Conservation (phyloP, 495 filamentous ascomycete species). For the Talaromyces stipitatus region DNA sequence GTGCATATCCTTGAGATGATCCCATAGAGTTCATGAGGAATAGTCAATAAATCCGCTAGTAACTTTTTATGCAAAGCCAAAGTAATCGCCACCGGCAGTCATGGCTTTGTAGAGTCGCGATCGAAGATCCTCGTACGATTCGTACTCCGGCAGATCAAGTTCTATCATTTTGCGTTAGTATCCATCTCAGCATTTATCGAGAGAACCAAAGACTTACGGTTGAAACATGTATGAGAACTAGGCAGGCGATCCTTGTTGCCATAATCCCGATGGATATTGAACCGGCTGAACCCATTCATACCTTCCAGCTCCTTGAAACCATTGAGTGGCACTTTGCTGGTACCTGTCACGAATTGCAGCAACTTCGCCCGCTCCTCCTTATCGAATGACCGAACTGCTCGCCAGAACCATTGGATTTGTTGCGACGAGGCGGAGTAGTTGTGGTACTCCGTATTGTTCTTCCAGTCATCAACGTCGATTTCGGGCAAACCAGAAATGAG, state of each 20-base stretch:
- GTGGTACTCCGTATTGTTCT: slow-evolving; percentile 96
- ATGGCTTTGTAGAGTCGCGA: slow-evolving; percentile 88
- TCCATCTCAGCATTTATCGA: slow-evolving; percentile 2
- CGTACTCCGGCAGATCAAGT: slow-evolving; percentile 97
- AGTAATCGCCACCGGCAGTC: slow-evolving; percentile 93
- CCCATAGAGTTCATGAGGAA: background rate
- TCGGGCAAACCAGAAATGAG: slow-evolving; percentile 96
- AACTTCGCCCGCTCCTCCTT: slow-evolving; percentile 98
- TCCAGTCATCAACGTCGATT: slow-evolving; percentile 98
- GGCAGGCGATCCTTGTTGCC: slow-evolving; percentile 95
- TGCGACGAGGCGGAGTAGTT: slow-evolving; percentile 92
- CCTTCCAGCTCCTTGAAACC: slow-evolving; percentile 98
- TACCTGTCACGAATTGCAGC: slow-evolving; percentile 96
- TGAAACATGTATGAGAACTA: slow-evolving; percentile 97
- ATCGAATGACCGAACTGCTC: slow-evolving; percentile 94
- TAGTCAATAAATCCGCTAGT: background rate
- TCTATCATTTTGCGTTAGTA: slow-evolving; percentile 52
- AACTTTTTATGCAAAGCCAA: slow-evolving; percentile 77
- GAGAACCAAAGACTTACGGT: slow-evolving; percentile 62
- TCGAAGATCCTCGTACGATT: slow-evolving; percentile 86
- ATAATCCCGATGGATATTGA: slow-evolving; percentile 99
- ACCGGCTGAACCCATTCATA: slow-evolving; percentile 96
- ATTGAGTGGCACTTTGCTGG: slow-evolving; percentile 96
- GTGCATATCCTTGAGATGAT: slow-evolving; percentile 12
- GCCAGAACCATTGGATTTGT: slow-evolving; percentile 99